These are phyloP conservation scores for Aspergillus eucalypticola DNA, from an alignment of 2,329 filamentous ascomycete genomes.

Conservation along the genomic window DNA sequence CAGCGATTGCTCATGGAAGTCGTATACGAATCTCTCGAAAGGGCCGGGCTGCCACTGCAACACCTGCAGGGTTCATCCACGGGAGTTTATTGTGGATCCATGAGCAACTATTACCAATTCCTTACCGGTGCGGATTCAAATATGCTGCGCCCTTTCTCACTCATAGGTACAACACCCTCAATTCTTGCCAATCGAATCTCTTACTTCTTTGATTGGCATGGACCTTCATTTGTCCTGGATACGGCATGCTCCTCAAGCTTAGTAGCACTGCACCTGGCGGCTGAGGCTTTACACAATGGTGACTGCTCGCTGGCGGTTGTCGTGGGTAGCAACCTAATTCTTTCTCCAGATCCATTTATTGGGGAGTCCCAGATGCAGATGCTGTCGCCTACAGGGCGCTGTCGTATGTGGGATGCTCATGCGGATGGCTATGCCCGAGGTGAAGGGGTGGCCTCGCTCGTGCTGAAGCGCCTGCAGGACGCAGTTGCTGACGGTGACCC, in stretches of 20 bases:
- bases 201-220: slow-evolving; percentile 40
- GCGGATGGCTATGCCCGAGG: slow-evolving; percentile 55
- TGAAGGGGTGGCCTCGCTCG: slow-evolving; percentile 49
- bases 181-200: slow-evolving; percentile 36
- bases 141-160: slow-evolving; percentile 12
- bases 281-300: neutral
- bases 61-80: slow-evolving; percentile 25
- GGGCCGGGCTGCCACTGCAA: slow-evolving; percentile 18
- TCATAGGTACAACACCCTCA: slow-evolving; percentile 24
- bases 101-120: slow-evolving; percentile 25
- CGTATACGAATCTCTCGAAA: slow-evolving; percentile 43
- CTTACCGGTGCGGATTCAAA: slow-evolving; percentile 19
- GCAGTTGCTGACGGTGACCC: slow-evolving; percentile 51
- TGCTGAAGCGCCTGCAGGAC: slow-evolving; percentile 50
- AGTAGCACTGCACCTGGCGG: slow-evolving; percentile 24
- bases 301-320: slow-evolving; percentile 16
- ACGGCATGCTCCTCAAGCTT: slow-evolving; percentile 45
- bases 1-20: slow-evolving; percentile 33
- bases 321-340: slow-evolving; percentile 33
- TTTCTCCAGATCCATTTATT: slow-evolving; percentile 31
- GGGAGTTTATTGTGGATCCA: slow-evolving; percentile 21
- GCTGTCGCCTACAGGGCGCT: slow-evolving; percentile 55
- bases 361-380: slow-evolving; percentile 36
- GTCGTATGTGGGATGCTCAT: slow-evolving; percentile 48
- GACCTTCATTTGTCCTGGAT: slow-evolving; percentile 41